phyloP scores from a whole-genome alignment of 2,329 filamentous ascomycete genomes.

The Pleoardoris graminearum region DNA sequence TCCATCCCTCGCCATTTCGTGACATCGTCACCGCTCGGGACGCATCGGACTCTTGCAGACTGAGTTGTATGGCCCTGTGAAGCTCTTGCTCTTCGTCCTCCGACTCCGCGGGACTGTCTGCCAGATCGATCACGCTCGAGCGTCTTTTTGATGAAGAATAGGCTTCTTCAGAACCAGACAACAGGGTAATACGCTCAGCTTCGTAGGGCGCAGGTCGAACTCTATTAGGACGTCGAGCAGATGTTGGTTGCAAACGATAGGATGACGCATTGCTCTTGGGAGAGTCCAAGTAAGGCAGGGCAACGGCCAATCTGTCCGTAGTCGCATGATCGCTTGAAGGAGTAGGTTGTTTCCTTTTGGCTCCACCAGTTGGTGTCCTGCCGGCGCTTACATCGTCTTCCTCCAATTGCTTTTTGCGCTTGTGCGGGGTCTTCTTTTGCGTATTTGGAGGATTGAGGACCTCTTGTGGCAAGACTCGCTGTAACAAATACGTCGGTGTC shows the following conservation, averaged over 20 bases:
- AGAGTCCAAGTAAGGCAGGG: neutral
- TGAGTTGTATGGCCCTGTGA: slow-evolving; percentile 13
- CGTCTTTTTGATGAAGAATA: neutral
- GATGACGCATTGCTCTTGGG: neutral
- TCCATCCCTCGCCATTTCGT: no score
- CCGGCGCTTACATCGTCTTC: neutral
- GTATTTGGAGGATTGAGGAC: slow-evolving; percentile 22
- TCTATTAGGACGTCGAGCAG: neutral
- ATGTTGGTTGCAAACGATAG: neutral
- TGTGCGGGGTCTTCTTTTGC: slow-evolving; percentile 12
- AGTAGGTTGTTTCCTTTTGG: neutral
- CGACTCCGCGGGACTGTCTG: neutral
- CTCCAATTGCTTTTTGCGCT: slow-evolving; percentile 17
- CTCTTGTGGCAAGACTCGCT: slow-evolving; percentile 31
- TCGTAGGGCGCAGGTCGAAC: neutral
- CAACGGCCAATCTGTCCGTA: neutral
- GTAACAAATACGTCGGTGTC: slow-evolving; percentile 40
- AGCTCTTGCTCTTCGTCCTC: neutral
- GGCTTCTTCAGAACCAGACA: slow-evolving; percentile 18
- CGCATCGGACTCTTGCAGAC: slow-evolving; percentile 5
- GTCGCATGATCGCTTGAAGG: neutral
- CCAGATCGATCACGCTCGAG: neutral
- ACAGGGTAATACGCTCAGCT: slow-evolving; percentile 7
- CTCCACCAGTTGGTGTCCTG: neutral
- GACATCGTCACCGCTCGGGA: neutral